A percentile compares a stretch with the other conserved stretches of the same genome.
Evolutionary conservation across 371 early-diverging fungal species (phyloP).

Genomic region (Umbelopsis sp.): DNA sequence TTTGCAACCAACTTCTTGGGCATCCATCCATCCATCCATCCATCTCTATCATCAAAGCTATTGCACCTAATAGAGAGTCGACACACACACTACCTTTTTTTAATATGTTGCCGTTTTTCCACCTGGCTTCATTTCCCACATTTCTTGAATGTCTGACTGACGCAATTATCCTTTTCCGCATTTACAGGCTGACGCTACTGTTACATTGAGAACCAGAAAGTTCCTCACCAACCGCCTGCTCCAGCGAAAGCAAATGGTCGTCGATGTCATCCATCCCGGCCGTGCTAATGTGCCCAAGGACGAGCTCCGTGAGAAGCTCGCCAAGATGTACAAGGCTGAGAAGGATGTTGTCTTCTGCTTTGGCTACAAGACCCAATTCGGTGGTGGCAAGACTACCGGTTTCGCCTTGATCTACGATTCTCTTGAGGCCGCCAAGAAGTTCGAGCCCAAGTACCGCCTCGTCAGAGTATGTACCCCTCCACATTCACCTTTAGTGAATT

Average conservation of each 20-base stretch:
- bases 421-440: slow-evolving; percentile 95
- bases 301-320: slow-evolving; percentile 93
- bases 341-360: slow-evolving; percentile 91
- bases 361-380: slow-evolving; percentile 96
- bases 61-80: too few relatives aligned
- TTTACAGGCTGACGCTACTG: slow-evolving; percentile 57
- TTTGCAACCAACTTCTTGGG: too few relatives aligned
- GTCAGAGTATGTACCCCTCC: slow-evolving; percentile 63
- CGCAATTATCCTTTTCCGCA: neutral
- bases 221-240: slow-evolving; percentile 99
- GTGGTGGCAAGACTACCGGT: slow-evolving; percentile 98
- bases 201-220: slow-evolving; percentile 96
- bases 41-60: too few relatives aligned
- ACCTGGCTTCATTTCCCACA: too few relatives aligned
- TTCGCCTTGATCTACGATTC: slow-evolving; percentile 98
- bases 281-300: slow-evolving; percentile 91
- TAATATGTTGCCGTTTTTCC: too few relatives aligned
- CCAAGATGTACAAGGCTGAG: slow-evolving; percentile 96
- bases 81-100: too few relatives aligned
- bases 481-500: neutral
- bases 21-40: too few relatives aligned
- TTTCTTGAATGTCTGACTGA: too few relatives aligned
- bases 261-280: slow-evolving; percentile 96
- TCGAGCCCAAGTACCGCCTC: slow-evolving; percentile 98
- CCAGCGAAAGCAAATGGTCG: slow-evolving; percentile 97